Conservation (phyloP, 805 yeast species). For the Hanseniaspora valbyensis region DNA sequence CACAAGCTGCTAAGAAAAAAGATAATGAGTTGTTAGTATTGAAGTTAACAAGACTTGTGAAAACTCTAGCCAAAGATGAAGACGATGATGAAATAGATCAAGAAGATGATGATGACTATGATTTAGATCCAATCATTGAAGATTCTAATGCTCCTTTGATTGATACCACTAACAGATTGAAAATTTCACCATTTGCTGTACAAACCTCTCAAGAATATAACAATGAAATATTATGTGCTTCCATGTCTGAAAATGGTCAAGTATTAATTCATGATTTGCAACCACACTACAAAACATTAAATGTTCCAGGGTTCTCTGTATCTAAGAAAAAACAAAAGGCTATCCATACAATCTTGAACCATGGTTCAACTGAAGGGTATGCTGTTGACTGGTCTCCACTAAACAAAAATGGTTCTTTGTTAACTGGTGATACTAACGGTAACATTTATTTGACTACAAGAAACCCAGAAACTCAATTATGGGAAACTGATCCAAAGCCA, state of each 20-base stretch:
- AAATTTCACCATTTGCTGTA: slow-evolving; percentile 66
- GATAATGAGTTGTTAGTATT: slow-evolving; percentile 82
- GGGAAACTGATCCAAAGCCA: slow-evolving; percentile 81
- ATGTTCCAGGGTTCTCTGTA: slow-evolving; percentile 73
- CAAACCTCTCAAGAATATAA: slow-evolving; percentile 24
- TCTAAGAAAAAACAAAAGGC: slow-evolving; percentile 74
- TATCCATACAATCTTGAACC: slow-evolving; percentile 64
- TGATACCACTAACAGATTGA: slow-evolving; percentile 78
- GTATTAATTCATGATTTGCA: slow-evolving; percentile 73
- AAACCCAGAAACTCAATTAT: slow-evolving; percentile 46
- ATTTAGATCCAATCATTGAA: slow-evolving; percentile 77
- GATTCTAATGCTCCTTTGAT: slow-evolving; percentile 66
- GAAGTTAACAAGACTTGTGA: slow-evolving; percentile 69
- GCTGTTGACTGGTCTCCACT: slow-evolving; percentile 95
- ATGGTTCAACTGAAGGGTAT: slow-evolving; percentile 94
- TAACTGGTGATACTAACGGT: slow-evolving; percentile 85
- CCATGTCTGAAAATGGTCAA: slow-evolving; percentile 84
- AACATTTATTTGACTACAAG: slow-evolving; percentile 68
- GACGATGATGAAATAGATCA: slow-evolving; percentile 66
- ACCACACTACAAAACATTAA: slow-evolving; percentile 71
- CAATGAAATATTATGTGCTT: slow-evolving; percentile 76
- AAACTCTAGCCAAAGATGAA: slow-evolving; percentile 68
- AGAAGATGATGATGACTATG: slow-evolving; percentile 64
- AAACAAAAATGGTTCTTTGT: slow-evolving; percentile 62
- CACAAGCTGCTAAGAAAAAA: slow-evolving; percentile 78